Base-by-base conservation (phyloP, 2,329 filamentous ascomycete genomes). In the Colletotrichum sp. region DNA sequence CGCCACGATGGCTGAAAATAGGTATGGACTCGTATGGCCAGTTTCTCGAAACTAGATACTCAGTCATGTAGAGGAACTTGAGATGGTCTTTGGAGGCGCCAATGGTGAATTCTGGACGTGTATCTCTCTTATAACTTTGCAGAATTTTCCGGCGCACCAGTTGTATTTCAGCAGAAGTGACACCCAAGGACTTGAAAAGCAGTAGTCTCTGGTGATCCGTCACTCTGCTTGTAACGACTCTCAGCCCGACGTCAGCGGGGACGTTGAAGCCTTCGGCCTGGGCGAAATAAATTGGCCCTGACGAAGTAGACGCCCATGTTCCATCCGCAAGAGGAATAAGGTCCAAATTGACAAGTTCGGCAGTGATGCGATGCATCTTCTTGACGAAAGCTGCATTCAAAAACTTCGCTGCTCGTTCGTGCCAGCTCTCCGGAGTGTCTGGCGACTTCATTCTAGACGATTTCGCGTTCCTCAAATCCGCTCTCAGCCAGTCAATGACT, bases 101-200 rank as follows among this genome's bases (percentile, higher is more conserved):
- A 15, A 25, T 55, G 48, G 48, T 55, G n/a, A 55, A 25, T 4
- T 15, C 48, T 25, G n/a, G 22, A 0, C 11, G 22, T 8, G 11
- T 13, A n/a, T 0, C 48, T 55, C 11, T n/a, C 0, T 55, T 6
- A 25, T 55, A 55, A 55, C 0, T 15, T 0, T 55, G 19, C 22
- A 55, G 3, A 15, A 55, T 55, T 15, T n/a, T 0, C 48, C 13
- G 9, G 0, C n/a, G 48, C 11, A 55, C 48, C 1, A n/a, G 11
- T n/a, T 25, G 0, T n/a, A 0, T 13, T 25, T 13, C 19, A 55
- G 48, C 48, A 15, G n/a, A 8, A n/a, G 19, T 55, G 48, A 55
- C 48, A 4, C 48, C 48, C 48, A 55, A 25, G 22, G 5, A 55
- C n/a, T 55, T 7, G 5, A 55, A 55, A n/a, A 55, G 48, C 22